Evolutionary conservation across 2,329 filamentous ascomycete species (phyloP).

Genomic region (Zelopaecilomyces penicillatus): DNA sequence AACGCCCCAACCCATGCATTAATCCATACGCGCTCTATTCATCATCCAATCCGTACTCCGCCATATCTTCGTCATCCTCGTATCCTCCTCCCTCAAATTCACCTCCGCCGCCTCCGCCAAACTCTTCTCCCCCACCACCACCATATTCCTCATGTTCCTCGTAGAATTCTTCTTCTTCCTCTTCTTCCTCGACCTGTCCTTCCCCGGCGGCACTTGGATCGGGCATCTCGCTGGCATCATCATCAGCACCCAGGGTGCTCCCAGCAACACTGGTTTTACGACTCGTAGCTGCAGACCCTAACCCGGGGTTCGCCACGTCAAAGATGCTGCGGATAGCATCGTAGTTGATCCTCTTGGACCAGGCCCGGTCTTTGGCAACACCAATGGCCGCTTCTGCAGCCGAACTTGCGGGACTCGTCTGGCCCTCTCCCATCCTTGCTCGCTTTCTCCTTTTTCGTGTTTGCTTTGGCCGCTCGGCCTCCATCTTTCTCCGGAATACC

Average conservation of each 20-base stretch:
- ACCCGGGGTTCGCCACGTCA: constrained; percentile 35
- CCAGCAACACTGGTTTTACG: constrained; percentile 31
- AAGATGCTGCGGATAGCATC: constrained; percentile 52
- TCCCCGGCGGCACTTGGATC: constrained; percentile 29
- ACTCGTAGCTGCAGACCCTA: constrained; percentile 44
- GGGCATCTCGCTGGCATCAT: constrained; percentile 26
- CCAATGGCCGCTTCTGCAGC: constrained; percentile 61
- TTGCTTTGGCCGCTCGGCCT: constrained; percentile 47
- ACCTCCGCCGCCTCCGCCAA: constrained; percentile 22
- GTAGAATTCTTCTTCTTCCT: constrained; percentile 27
- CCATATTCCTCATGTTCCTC: constrained; percentile 24
- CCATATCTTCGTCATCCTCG: constrained; percentile 29
- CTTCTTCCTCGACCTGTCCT: constrained; percentile 23
- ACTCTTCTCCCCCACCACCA: constrained; percentile 25
- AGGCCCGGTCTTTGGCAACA: constrained; percentile 58
- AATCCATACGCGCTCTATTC: constrained; percentile 5
- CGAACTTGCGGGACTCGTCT: constrained; percentile 56
- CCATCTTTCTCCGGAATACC: constrained; percentile 63
- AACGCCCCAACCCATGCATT: too few relatives aligned
- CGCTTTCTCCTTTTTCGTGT: constrained; percentile 47
- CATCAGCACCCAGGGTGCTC: constrained; percentile 26
- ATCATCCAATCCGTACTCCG: constrained; percentile 26
- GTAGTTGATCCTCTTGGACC: constrained; percentile 71
- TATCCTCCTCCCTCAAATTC: constrained; percentile 27
- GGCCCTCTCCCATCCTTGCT: constrained; percentile 55